Evolutionary conservation across 257 asterid species (phyloP).

Genomic region (Plectranthus barbatus): DNA sequence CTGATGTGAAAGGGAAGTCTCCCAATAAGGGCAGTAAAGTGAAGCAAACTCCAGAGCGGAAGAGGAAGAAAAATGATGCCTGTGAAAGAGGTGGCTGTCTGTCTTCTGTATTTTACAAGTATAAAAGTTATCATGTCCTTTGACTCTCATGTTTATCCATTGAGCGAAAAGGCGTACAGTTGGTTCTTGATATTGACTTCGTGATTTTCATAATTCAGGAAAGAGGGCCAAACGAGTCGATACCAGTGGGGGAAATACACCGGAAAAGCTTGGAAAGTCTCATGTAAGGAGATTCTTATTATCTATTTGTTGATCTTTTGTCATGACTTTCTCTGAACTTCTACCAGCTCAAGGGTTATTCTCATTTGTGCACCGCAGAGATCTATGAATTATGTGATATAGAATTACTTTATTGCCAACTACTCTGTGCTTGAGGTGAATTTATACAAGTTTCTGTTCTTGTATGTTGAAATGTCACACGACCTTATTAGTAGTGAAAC

Average conservation of each 20-base stretch:
- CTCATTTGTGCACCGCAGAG: neutral
- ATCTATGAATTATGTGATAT: neutral
- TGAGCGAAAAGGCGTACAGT: neutral
- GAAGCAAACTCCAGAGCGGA: slow-evolving; percentile 25
- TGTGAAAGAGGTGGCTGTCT: slow-evolving; percentile 28
- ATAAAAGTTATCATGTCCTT: neutral
- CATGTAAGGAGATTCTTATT: slow-evolving; percentile 30
- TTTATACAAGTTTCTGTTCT: neutral
- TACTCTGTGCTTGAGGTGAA: neutral
- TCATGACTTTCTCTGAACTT: neutral
- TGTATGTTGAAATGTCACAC: neutral
- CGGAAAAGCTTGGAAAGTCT: slow-evolving; percentile 21
- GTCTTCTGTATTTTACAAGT: neutral
- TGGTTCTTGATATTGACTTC: neutral
- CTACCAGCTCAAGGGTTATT: neutral
- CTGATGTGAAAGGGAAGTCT: slow-evolving; percentile 26
- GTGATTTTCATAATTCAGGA: slow-evolving; percentile 29
- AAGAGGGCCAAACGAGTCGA: slow-evolving; percentile 18
- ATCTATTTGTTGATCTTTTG: neutral
- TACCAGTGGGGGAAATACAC: slow-evolving; percentile 13
- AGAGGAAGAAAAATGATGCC: slow-evolving; percentile 32
- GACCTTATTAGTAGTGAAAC: neutral
- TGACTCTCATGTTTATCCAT: neutral
- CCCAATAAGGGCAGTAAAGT: slow-evolving; percentile 22
- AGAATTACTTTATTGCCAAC: neutral